Percentiles rank a stretch among this genome's conserved stretches.
phyloP scores from a whole-genome alignment of 768 basidiomycete species.

The Cystoderma amianthinum region DNA sequence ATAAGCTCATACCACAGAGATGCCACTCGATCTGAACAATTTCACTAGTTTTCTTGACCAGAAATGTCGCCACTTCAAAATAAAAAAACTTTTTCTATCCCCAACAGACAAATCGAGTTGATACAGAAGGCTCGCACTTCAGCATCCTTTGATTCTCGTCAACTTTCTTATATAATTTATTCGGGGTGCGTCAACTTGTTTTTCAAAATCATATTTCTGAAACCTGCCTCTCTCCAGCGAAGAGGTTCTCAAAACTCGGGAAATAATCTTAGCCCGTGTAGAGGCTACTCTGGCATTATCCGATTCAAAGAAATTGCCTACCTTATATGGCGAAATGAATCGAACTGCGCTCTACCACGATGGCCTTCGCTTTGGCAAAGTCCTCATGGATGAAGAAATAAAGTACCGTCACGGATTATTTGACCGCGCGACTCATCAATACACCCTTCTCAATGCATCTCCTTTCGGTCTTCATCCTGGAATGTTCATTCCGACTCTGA shows the following conservation, averaged over 20 bases:
- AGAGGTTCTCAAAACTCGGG: neutral
- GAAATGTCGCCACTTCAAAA: too few species aligned
- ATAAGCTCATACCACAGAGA: too few species aligned
- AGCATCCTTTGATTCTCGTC: neutral
- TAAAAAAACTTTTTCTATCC: too few species aligned
- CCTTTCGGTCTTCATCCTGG: constrained; percentile 15
- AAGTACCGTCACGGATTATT: constrained; percentile 10
- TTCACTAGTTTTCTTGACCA: too few species aligned
- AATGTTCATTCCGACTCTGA: constrained; percentile 17
- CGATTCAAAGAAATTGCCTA: constrained; percentile 7
- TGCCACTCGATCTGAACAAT: too few species aligned
- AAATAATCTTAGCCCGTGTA: constrained; percentile 6
- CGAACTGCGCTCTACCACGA: constrained; percentile 13
- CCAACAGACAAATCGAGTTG: neutral
- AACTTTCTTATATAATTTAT: neutral
- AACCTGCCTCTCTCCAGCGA: neutral
- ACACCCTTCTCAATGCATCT: constrained; percentile 13
- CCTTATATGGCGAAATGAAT: constrained; percentile 8
- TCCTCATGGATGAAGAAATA: constrained; percentile 12
- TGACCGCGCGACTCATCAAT: constrained; percentile 7
- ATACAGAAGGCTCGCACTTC: neutral
- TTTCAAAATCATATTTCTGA: too few species aligned
- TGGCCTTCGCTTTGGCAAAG: constrained; percentile 14
- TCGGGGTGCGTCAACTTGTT: too few species aligned
- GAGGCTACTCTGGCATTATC: constrained; percentile 8